Evolutionary conservation across 768 basidiomycete species (phyloP).

Genomic region (Hydnomerulius pinastri): DNA sequence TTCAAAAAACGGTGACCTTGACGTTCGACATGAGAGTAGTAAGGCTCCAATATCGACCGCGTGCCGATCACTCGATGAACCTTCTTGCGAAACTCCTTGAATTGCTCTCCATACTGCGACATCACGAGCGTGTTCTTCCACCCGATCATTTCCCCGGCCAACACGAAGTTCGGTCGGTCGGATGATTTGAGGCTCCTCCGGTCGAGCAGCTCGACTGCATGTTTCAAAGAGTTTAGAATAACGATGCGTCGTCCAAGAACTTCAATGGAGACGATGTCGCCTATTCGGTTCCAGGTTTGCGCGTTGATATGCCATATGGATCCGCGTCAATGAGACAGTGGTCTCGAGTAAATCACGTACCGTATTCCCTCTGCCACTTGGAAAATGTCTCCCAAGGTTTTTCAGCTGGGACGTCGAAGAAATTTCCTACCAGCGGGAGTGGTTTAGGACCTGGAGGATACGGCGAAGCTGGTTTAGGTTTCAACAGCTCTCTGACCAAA

Average conservation of each 20-base stretch:
- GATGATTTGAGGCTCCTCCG: conserved; percentile 54
- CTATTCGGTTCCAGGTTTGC: conserved; percentile 1
- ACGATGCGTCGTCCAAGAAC: conserved; percentile 31
- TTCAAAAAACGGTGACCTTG: conserved; percentile 4
- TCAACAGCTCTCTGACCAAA: not conserved
- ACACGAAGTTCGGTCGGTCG: conserved; percentile 1
- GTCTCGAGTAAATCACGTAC: not conserved
- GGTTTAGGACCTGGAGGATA: conserved; percentile 32
- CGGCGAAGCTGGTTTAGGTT: conserved; percentile 1
- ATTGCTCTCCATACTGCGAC: conserved; percentile 3
- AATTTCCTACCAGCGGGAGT: conserved; percentile 28
- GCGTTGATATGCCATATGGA: not conserved
- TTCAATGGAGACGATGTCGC: conserved; percentile 33
- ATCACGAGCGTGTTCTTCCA: not conserved
- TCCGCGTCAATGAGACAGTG: not conserved
- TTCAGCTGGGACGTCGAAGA: conserved; percentile 21
- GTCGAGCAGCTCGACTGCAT: conserved; percentile 50
- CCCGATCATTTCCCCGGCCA: conserved; percentile 19
- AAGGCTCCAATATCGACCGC: not conserved
- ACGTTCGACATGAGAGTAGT: not conserved
- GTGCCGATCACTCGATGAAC: conserved; percentile 3
- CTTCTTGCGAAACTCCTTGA: not conserved
- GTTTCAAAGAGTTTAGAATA: conserved; percentile 38
- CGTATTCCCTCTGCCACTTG: conserved; percentile 18
- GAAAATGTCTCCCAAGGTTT: conserved; percentile 25